phyloP scores from a whole-genome alignment of 2,329 filamentous ascomycete species.

The Curvularia verruculosa region DNA sequence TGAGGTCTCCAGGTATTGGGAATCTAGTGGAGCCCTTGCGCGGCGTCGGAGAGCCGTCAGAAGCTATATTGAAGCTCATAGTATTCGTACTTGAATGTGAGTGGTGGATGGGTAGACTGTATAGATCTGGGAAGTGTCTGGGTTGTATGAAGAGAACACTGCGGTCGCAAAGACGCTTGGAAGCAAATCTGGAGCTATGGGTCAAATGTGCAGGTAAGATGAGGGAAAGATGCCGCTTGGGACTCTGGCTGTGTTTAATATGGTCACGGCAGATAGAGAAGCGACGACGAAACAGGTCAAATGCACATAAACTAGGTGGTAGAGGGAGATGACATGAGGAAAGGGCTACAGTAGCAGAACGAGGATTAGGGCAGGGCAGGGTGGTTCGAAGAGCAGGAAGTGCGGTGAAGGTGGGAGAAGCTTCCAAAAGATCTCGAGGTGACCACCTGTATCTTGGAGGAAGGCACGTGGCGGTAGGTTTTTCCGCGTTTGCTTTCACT shows the following conservation, averaged over 20 bases:
- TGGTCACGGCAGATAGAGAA: slow-evolving; percentile 47
- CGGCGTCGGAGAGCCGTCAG: slow-evolving; percentile 51
- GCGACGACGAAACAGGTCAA: slow-evolving; percentile 31
- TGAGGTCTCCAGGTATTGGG: slow-evolving; percentile 39
- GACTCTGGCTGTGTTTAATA: slow-evolving; percentile 42
- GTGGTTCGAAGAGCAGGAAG: slow-evolving; percentile 18
- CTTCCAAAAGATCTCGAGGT: slow-evolving; percentile 12
- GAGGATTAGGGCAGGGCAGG: slow-evolving; percentile 14
- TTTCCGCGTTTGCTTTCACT: slow-evolving; percentile 19
- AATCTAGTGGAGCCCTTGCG: slow-evolving; percentile 45
- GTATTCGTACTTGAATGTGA: slow-evolving; percentile 26
- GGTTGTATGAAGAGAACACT: slow-evolving; percentile 9
- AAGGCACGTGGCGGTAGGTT: slow-evolving; percentile 21
- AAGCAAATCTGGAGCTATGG: slow-evolving; percentile 28
- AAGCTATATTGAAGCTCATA: slow-evolving; percentile 50
- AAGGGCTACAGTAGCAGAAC: slow-evolving; percentile 27
- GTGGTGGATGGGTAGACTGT: slow-evolving; percentile 32
- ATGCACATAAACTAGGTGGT: slow-evolving; percentile 34
- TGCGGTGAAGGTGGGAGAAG: slow-evolving; percentile 18
- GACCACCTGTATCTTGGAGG: slow-evolving; percentile 17
- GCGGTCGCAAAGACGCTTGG: slow-evolving; percentile 6
- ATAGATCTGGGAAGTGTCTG: slow-evolving; percentile 31
- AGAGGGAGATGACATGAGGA: slow-evolving; percentile 15
- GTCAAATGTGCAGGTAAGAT: slow-evolving; percentile 47
- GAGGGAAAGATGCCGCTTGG: slow-evolving; percentile 35